Evolutionary conservation across 2,329 filamentous ascomycete genomes (phyloP).

Genomic region (Tolypocladium ophioglossoides): DNA sequence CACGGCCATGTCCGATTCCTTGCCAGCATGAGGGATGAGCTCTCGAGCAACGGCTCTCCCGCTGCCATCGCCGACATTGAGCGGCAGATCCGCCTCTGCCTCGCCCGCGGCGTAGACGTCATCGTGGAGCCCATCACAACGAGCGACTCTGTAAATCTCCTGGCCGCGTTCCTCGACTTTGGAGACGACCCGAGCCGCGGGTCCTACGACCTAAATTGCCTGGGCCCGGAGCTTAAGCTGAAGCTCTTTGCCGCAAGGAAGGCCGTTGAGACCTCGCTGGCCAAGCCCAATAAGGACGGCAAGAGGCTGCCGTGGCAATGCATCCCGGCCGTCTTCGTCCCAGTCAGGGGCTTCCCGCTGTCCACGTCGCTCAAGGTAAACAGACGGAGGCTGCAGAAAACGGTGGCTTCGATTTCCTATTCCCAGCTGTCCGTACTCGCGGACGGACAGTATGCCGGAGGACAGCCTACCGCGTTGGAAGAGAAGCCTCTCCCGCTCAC

Average conservation of each 20-base stretch:
- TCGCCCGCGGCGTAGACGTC: constrained; percentile 36
- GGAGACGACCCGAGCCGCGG: constrained; percentile 27
- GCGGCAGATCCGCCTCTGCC: constrained; percentile 32
- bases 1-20: constrained; percentile 38
- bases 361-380: constrained; percentile 41
- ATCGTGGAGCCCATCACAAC: constrained; percentile 37
- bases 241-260: constrained; percentile 32
- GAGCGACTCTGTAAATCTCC: constrained; percentile 27
- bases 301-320: constrained; percentile 25
- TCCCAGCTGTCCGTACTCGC: constrained; percentile 30
- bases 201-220: constrained; percentile 24
- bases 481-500: constrained; percentile 37
- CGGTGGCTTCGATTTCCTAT: constrained; percentile 29
- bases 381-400: constrained; percentile 33
- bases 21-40: constrained; percentile 30
- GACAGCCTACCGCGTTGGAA: constrained; percentile 21
- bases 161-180: constrained; percentile 40
- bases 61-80: constrained; percentile 36
- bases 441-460: constrained; percentile 18
- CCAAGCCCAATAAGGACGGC: constrained; percentile 12
- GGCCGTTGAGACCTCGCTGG: constrained; percentile 30
- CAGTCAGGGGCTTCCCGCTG: constrained; percentile 35
- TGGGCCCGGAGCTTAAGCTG: constrained; percentile 30
- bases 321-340: constrained; percentile 38
- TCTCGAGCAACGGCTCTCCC: constrained; percentile 25